Conservation (phyloP, 805 yeast species). For the Lipomyces sp. region DNA sequence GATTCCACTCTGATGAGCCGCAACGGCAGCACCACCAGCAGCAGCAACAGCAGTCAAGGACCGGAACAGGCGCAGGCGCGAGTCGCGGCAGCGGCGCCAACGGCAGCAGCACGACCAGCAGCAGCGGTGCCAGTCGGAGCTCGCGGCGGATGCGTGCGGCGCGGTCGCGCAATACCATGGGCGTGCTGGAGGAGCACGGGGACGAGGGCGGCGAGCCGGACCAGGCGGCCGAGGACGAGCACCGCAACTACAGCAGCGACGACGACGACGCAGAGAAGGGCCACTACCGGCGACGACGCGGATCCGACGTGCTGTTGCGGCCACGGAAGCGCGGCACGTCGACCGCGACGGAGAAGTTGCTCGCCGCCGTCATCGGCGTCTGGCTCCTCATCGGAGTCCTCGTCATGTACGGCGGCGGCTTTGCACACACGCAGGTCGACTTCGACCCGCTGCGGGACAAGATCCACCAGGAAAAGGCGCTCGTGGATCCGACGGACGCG, state of each 20-base stretch:
- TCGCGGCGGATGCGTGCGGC: too few species aligned
- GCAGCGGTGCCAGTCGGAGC: too few species aligned
- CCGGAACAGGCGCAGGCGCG: too few species aligned
- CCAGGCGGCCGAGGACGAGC: too few species aligned
- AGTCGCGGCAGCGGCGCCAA: too few species aligned
- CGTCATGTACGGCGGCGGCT: constrained; percentile 3
- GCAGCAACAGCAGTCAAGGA: background rate
- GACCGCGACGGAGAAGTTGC: constrained; percentile 11
- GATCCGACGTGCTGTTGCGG: constrained; percentile 2
- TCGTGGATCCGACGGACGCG: constrained; percentile 16
- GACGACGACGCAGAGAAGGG: background rate
- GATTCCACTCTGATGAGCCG: constrained; percentile 5
- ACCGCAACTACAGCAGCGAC: background rate
- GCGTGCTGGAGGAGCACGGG: too few species aligned
- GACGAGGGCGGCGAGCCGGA: too few species aligned
- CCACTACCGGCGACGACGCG: background rate
- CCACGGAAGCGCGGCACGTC: constrained; percentile 2
- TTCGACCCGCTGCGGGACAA: constrained; percentile 23
- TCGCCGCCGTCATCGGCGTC: constrained; percentile 20
- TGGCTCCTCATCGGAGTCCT: constrained; percentile 23
- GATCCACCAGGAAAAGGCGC: constrained; percentile 5
- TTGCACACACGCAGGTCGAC: background rate
- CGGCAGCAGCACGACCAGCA: too few species aligned
- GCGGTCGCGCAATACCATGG: too few species aligned
- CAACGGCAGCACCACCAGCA: constrained; percentile 1